Evolutionary conservation across 495 filamentous ascomycete species (phyloP).

Genomic region (Lasiosphaeria miniovina): DNA sequence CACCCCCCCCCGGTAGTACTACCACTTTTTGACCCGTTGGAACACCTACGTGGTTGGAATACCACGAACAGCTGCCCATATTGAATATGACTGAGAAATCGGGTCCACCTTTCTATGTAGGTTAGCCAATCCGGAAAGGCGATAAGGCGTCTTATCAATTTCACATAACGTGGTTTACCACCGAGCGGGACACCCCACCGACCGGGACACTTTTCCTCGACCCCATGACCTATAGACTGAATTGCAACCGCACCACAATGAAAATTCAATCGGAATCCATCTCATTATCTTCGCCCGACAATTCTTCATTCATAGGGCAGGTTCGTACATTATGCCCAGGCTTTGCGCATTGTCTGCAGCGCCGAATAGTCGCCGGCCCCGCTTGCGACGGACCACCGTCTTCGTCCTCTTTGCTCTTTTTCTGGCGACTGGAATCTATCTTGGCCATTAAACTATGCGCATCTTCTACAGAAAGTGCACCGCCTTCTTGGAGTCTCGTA

Average conservation of each 20-base stretch:
- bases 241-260: background rate
- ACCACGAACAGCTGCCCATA: no score
- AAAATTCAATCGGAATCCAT: background rate
- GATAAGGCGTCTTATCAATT: no score
- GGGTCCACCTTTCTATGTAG: no score
- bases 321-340: slow-evolving; percentile 3
- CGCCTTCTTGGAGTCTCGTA: background rate
- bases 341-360: slow-evolving; percentile 1
- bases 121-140: no score
- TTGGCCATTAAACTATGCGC: slow-evolving; percentile 1
- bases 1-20: no score
- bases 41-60: no score
- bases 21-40: no score
- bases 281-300: background rate
- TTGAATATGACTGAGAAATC: no score
- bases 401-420: background rate
- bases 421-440: background rate
- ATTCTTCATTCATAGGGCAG: background rate
- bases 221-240: no score
- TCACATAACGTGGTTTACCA: no score
- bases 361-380: background rate
- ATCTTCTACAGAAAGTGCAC: slow-evolving; percentile 6
- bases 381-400: background rate
- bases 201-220: no score
- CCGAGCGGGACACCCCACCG: no score